These are phyloP conservation scores for Aspergillus asperescens DNA, from an alignment of 495 filamentous ascomycete genomes.

Conservation along the genomic window DNA sequence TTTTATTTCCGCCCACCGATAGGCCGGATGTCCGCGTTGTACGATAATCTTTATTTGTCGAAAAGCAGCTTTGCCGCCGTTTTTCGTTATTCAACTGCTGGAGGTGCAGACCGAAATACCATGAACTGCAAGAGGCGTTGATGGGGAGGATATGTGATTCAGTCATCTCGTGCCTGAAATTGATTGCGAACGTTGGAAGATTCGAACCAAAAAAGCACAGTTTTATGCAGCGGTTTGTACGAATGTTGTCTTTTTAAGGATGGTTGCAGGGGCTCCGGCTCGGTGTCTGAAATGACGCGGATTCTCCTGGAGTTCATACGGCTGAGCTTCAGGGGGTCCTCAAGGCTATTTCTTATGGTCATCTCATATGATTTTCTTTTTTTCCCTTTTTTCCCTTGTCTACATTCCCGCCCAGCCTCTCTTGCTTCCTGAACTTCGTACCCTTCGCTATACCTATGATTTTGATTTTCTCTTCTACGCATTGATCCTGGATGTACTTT, in stretches of 20 bases:
- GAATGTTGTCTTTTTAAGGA: constrained; percentile 17
- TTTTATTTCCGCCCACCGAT: constrained; percentile 29
- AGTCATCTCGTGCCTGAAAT: not conserved
- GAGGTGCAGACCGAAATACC: constrained; percentile 21
- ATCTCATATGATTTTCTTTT: constrained; percentile 24
- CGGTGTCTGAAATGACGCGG: constrained; percentile 5
- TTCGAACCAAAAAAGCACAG: constrained; percentile 11
- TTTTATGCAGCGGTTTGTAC: constrained; percentile 18
- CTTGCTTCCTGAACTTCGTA: constrained; percentile 15
- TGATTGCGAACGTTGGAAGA: constrained; percentile 7
- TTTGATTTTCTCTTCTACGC: constrained; percentile 24
- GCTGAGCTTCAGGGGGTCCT: constrained; percentile 11
- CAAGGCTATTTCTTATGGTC: constrained; percentile 19
- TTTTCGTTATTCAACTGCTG: constrained; percentile 33
- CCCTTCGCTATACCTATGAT: constrained; percentile 12
- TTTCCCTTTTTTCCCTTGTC: constrained; percentile 17
- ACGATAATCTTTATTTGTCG: constrained; percentile 43
- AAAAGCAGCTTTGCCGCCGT: constrained; percentile 20
- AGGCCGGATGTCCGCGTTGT: constrained; percentile 40
- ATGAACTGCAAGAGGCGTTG: constrained; percentile 10
- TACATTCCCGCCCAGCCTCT: constrained; percentile 13
- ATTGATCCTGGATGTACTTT: constrained; percentile 38
- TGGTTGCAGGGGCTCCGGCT: constrained; percentile 11
- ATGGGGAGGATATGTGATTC: constrained; percentile 6
- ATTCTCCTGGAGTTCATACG: not conserved